phyloP scores from a whole-genome alignment of 768 basidiomycete species.

The Neoboletus magnificus region DNA sequence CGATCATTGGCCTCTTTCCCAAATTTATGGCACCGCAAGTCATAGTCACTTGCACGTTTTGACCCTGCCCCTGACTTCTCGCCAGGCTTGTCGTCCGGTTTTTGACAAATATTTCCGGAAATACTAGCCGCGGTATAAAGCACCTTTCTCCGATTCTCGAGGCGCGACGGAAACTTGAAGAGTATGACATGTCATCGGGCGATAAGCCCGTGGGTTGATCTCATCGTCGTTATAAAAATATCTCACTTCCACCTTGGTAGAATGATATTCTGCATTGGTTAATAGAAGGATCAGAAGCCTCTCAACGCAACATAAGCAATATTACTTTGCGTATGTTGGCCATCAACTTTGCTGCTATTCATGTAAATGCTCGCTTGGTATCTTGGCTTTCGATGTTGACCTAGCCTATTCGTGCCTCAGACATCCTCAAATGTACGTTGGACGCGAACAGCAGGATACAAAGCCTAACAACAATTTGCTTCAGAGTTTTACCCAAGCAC shows the following conservation, averaged over 20 bases:
- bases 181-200: neutral
- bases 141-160: constrained; percentile 28
- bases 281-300: constrained; percentile 22
- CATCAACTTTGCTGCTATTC: constrained; percentile 24
- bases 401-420: neutral
- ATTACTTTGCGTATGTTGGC: constrained; percentile 17
- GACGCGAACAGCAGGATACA: neutral
- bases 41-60: neutral
- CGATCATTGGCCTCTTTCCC: constrained; percentile 31
- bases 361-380: neutral
- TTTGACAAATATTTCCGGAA: constrained; percentile 1
- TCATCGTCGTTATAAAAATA: neutral
- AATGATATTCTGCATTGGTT: constrained; percentile 35
- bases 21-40: constrained; percentile 31
- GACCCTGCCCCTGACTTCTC: neutral
- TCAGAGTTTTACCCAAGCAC: constrained; percentile 10
- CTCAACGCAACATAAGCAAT: constrained; percentile 16
- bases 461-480: neutral
- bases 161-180: neutral
- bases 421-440: constrained; percentile 10
- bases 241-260: constrained; percentile 11
- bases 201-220: constrained; percentile 3
- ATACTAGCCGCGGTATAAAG: constrained; percentile 5
- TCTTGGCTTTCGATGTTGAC: neutral
- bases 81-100: constrained; percentile 1